Evolutionary conservation across 495 filamentous ascomycete genomes (phyloP).

Genomic region (Stereocaulon alpinum): DNA sequence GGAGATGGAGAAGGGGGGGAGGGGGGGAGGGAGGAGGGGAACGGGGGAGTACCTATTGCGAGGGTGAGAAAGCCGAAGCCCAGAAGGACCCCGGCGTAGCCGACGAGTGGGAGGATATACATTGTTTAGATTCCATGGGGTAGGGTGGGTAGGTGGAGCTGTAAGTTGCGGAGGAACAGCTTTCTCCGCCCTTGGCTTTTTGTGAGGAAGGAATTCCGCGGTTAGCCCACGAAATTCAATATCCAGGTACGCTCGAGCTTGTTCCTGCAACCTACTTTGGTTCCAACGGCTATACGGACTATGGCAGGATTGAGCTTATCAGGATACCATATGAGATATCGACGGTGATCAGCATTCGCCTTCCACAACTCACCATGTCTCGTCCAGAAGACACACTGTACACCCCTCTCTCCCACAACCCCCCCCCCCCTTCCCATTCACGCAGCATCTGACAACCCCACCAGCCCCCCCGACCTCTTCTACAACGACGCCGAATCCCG

Average conservation of each 20-base stretch:
- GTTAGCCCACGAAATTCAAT: no score
- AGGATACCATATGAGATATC: no score
- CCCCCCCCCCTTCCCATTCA: background rate
- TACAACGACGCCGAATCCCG: constrained; percentile 91
- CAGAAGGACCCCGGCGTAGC: constrained; percentile 75
- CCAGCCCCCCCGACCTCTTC: constrained; percentile 87
- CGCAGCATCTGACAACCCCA: constrained; percentile 1
- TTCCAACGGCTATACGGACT: no score
- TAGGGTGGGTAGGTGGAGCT: no score
- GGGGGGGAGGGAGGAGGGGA: no score
- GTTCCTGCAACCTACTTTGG: no score
- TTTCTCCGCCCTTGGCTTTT: no score
- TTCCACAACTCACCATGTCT: constrained; percentile 55
- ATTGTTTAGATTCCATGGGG: constrained; percentile 33
- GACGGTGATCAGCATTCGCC: no score
- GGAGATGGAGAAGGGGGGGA: constrained; percentile 19
- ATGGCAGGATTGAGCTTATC: no score
- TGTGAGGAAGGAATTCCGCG: no score
- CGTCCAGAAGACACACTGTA: constrained; percentile 91
- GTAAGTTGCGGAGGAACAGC: no score
- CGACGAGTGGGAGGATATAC: constrained; percentile 87
- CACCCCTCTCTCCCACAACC: constrained; percentile 17
- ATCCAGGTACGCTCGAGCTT: background rate
- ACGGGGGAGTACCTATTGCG: constrained; percentile 61
- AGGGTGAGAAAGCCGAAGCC: constrained; percentile 91